Percentiles rank a stretch among this genome's conserved stretches.
phyloP scores from a whole-genome alignment of 306 rosid species.

The Cajanus cajan region DNA sequence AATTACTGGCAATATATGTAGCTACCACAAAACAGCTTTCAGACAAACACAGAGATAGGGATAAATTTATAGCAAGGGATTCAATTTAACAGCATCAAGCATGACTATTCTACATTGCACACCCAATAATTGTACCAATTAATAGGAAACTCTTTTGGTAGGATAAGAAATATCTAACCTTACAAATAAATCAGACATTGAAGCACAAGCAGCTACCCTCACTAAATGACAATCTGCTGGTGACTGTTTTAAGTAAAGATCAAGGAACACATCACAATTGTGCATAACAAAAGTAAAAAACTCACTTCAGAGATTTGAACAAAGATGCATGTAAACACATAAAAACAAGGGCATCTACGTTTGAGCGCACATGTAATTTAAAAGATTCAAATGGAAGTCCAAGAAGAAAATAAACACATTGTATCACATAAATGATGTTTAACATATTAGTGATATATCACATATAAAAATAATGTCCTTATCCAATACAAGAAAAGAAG shows the following conservation, averaged over 20 bases:
- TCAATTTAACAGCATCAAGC: conserved; percentile 19
- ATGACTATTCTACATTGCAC: background rate
- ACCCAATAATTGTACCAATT: background rate
- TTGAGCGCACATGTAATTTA: background rate
- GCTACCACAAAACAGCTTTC: background rate
- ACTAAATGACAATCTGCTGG: conserved; percentile 55
- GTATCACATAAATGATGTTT: conserved; percentile 1
- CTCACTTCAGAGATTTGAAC: conserved; percentile 7
- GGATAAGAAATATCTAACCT: conserved; percentile 56
- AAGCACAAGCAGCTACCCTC: conserved; percentile 76
- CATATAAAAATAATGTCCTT: background rate
- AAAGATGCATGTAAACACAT: background rate
- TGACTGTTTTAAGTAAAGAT: conserved; percentile 50
- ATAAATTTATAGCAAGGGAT: conserved; percentile 1
- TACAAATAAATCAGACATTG: conserved; percentile 67
- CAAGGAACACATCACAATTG: conserved; percentile 15
- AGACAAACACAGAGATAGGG: background rate
- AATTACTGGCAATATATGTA: background rate
- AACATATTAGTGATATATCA: background rate
- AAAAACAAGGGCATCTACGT: background rate
- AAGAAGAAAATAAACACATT: background rate
- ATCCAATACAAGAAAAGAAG: background rate
- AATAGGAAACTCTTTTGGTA: conserved; percentile 8
- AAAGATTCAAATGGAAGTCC: background rate
- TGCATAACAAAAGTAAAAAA: background rate